Base-by-base conservation (phyloP, 768 basidiomycete species). In the Mrakia hoshinonis region DNA sequence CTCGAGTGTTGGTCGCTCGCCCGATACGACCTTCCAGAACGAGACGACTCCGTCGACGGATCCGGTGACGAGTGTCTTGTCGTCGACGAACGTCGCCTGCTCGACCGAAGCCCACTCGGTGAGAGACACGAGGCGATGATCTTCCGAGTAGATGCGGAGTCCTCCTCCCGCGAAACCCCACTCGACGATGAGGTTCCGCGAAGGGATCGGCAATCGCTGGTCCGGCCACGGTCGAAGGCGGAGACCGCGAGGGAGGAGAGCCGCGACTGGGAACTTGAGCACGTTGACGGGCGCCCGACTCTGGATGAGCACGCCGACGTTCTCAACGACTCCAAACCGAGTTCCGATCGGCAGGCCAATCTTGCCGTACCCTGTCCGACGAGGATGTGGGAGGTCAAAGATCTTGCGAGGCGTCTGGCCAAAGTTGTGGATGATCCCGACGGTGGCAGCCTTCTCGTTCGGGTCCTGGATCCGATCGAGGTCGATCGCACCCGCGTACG, bases 401-500 rank as follows among this genome's bases (percentile, higher is more conserved):
- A 96, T 83, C 76, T 91, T 92, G 34, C 87, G 84, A 12, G 93
- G 93, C 0, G 93, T 95, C 80, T 95, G 92, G 18, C 93, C 93
- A 74, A 96, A 90, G 91, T 74, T 68, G 38, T n/a, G 46, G 24
- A 48, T 65, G 55, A 58, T 66, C 20, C 43, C 92, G 24, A 94
- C 89, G 9, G 91, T 92, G 0, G 94, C 93, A 76, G 92, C 91
- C 46, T 89, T 85, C 80, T 97, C 91, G 10, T 91, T 81, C 58
- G 91, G 87, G 77, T 96, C 89, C 6, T 85, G 85, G 68, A 97
- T 95, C 4, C 84, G 79, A 77, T 96, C 94, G 29, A 97, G 81
- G 78, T 96, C 76, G 46, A 95, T 89, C 0, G 90, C 88, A 4
- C 92, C 92, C 75, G 93, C 92, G 76, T 96, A 96, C 20, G 91